phyloP scores from a whole-genome alignment of 2,329 filamentous ascomycete genomes.

The Emergomyces orientalis region DNA sequence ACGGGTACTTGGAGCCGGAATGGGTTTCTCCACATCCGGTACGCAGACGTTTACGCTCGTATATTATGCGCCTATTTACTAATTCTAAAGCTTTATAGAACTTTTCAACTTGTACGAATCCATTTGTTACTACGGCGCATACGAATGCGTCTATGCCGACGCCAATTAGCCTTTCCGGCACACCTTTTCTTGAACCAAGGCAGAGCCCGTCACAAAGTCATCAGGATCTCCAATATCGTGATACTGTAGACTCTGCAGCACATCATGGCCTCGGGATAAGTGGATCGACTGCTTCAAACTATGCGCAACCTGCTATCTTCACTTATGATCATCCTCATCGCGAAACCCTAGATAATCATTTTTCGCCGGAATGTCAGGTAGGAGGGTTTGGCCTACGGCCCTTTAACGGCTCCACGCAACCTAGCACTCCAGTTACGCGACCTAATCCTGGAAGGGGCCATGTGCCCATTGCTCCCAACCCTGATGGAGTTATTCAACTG shows the following conservation, averaged over 20 bases:
- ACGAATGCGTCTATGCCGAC: constrained; percentile 26
- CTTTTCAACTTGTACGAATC: constrained; percentile 22
- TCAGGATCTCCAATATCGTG: constrained; percentile 29
- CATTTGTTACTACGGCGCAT: constrained; percentile 28
- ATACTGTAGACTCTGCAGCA: constrained; percentile 22
- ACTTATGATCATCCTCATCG: constrained; percentile 18
- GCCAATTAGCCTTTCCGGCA: constrained; percentile 33
- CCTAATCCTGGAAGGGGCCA: constrained; percentile 22
- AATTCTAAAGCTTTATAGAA: constrained; percentile 11
- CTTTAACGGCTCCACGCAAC: constrained; percentile 17
- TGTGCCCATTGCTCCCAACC: constrained; percentile 32
- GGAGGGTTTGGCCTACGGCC: constrained; percentile 17
- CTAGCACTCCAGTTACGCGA: constrained; percentile 17
- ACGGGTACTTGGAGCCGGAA: constrained; percentile 11
- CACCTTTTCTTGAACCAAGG: constrained; percentile 23
- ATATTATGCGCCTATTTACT: constrained; percentile 1
- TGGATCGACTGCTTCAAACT: constrained; percentile 25
- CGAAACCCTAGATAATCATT: neutral
- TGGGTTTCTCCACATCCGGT: constrained; percentile 15
- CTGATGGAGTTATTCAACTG: constrained; percentile 31
- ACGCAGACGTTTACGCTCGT: neutral
- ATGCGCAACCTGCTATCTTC: constrained; percentile 22
- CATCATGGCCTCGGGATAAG: constrained; percentile 33
- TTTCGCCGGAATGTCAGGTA: constrained; percentile 3
- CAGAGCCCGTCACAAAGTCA: constrained; percentile 30